Evolutionary conservation across 371 early-diverging fungal genomes (phyloP).

Genomic region (Mucor saturninus): DNA sequence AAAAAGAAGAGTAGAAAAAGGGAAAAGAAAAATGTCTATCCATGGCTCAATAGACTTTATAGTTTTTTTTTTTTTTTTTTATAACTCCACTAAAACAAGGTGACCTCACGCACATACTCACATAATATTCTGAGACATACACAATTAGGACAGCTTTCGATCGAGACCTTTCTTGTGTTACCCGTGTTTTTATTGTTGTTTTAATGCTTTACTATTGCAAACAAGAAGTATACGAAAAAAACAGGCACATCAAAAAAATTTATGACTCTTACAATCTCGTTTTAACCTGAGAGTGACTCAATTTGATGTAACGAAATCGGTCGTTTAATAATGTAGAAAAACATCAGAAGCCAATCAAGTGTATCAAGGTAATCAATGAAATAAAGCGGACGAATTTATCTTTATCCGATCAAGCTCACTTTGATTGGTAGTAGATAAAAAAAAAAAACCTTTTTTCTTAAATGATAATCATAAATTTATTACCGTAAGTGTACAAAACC

Average conservation of each 20-base stretch:
- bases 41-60: not conserved
- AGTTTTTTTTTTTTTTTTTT: conserved; percentile 6
- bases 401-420: conserved; percentile 1
- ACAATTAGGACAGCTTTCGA: too few species aligned
- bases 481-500: conserved; percentile 12
- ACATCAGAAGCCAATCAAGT: conserved; percentile 10
- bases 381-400: conserved; percentile 5
- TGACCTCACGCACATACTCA: conserved; percentile 4
- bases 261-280: conserved; percentile 9
- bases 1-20: conserved; percentile 7
- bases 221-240: not conserved
- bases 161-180: not conserved
- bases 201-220: not conserved
- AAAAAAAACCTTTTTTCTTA: not conserved
- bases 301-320: conserved; percentile 19
- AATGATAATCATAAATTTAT: conserved; percentile 11
- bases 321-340: conserved; percentile 6
- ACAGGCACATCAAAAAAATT: conserved; percentile 1
- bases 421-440: conserved; percentile 17
- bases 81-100: not conserved
- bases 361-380: conserved; percentile 1
- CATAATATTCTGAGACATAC: too few species aligned
- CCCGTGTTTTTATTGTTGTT: not conserved
- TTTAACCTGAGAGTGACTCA: conserved; percentile 21
- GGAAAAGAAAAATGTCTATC: conserved; percentile 3